A percentile compares a stretch with the other conserved stretches of the same genome.
These are phyloP conservation scores for Fraxinus albicans DNA, from an alignment of 305 asterid genomes.

Conservation along the genomic window DNA sequence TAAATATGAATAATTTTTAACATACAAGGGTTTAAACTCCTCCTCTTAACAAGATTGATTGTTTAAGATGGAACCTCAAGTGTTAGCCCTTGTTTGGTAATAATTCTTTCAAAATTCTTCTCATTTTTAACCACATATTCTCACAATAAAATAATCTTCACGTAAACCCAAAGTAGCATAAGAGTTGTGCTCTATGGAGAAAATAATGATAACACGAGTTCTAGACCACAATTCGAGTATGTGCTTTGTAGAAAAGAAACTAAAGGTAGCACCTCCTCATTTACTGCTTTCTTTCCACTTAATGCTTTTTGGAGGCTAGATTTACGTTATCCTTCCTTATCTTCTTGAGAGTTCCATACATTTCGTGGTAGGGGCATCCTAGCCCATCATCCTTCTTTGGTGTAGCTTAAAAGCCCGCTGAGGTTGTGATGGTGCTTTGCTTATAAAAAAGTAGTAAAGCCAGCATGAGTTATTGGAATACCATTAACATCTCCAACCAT, in stretches of 20 bases:
- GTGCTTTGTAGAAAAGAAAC: background rate
- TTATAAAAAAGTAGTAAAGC: background rate
- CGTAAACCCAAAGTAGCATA: background rate
- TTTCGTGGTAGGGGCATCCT: background rate
- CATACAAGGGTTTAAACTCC: background rate
- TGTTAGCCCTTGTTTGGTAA: too few species aligned
- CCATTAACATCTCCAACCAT: background rate
- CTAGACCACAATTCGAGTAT: background rate
- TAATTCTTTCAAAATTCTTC: too few species aligned
- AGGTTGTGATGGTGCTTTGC: background rate
- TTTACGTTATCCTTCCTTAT: background rate
- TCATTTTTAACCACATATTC: too few species aligned
- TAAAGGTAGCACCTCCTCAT: too few species aligned
- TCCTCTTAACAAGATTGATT: background rate
- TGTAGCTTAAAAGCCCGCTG: background rate
- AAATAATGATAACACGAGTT: background rate
- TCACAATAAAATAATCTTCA: too few species aligned
- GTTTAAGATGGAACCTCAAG: too few species aligned
- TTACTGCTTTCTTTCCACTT: background rate
- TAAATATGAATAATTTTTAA: too few species aligned
- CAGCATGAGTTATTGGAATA: background rate
- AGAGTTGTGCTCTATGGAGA: background rate
- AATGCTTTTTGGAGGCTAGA: background rate
- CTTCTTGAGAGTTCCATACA: background rate
- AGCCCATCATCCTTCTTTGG: background rate